Evolutionary conservation across 495 filamentous ascomycete genomes (phyloP).

Genomic region (Amorphotheca resinae): DNA sequence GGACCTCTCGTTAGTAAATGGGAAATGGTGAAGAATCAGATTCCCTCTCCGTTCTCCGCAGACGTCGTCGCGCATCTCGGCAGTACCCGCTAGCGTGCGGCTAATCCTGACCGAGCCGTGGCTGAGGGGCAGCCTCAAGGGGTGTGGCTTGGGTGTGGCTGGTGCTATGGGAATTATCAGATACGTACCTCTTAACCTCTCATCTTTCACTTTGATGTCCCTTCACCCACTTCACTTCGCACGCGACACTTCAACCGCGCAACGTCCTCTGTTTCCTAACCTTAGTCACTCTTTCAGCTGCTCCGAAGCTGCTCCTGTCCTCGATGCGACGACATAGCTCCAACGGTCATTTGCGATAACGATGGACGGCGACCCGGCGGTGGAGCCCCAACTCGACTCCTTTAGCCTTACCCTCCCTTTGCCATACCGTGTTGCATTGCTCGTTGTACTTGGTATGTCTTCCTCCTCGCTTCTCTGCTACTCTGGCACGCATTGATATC

Average conservation of each 20-base stretch:
- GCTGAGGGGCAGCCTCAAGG: no score
- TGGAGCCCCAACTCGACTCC: constrained; percentile 69
- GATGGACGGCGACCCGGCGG: constrained; percentile 72
- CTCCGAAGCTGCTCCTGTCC: no score
- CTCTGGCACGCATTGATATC: not conserved
- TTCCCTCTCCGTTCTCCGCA: no score
- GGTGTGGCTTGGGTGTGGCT: no score
- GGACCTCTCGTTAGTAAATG: no score
- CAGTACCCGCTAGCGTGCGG: no score
- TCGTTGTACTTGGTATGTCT: constrained; percentile 62
- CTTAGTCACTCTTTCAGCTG: constrained; percentile 16
- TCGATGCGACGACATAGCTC: constrained; percentile 19
- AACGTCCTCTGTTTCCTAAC: constrained; percentile 5
- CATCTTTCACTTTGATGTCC: no score
- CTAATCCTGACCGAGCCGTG: no score
- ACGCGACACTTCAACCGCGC: not conserved
- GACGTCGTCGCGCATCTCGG: no score
- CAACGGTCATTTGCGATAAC: constrained; percentile 23
- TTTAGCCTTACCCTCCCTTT: constrained; percentile 79
- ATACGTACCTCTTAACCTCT: no score
- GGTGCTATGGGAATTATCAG: no score
- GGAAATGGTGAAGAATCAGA: no score
- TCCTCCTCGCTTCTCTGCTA: constrained; percentile 2
- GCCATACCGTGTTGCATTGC: constrained; percentile 67
- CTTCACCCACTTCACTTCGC: not conserved